phyloP scores from a whole-genome alignment of 371 early-diverging fungal genomes.

The Mucor circinelloides region DNA sequence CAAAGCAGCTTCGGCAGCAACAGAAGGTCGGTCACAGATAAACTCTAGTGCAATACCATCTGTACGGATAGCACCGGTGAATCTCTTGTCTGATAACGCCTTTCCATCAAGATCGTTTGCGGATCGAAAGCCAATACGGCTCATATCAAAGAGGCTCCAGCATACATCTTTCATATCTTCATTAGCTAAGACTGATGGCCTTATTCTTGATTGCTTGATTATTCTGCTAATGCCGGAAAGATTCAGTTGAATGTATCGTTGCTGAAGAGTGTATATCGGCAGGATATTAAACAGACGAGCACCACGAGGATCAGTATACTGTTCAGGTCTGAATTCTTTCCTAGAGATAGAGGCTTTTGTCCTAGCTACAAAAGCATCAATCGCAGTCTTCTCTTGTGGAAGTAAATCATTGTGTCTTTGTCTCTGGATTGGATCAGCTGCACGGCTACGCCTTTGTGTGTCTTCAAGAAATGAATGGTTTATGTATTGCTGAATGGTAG shows the following conservation, averaged over 20 bases:
- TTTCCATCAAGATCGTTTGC: neutral
- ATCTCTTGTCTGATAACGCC: neutral
- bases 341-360: neutral
- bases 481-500: neutral
- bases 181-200: neutral
- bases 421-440: neutral
- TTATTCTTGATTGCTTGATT: too few species aligned
- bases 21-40: conserved; percentile 2
- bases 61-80: conserved; percentile 2
- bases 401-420: neutral
- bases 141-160: neutral
- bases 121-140: neutral
- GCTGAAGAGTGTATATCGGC: conserved; percentile 1
- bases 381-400: conserved; percentile 4
- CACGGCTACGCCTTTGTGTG: neutral
- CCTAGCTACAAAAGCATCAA: conserved; percentile 2
- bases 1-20: neutral
- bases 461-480: neutral
- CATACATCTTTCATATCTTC: neutral
- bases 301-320: conserved; percentile 9
- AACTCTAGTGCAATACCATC: conserved; percentile 13
- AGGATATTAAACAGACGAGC: conserved; percentile 7
- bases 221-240: too few species aligned
- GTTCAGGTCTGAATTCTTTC: neutral
- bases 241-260: neutral